Base-by-base conservation (phyloP, 2,329 filamentous ascomycete genomes). In the Verticillium klebahnii region DNA sequence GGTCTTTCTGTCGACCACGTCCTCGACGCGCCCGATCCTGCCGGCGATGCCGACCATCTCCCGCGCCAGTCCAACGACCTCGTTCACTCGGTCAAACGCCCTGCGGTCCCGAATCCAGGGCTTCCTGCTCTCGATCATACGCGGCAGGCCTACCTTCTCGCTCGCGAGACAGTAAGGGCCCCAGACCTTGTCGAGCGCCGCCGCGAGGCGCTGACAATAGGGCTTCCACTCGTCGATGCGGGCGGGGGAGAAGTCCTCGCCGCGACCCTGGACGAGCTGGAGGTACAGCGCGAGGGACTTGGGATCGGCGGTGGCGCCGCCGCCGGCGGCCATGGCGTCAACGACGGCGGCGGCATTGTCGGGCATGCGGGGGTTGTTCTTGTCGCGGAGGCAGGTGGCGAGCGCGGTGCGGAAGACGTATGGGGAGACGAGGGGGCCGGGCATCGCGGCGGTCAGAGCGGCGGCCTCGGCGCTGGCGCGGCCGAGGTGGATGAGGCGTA, bases 381-480 rank as follows among this genome's bases (percentile, higher is more conserved):
- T 89, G 78, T 97, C 92, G 61, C 89, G 85, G 29, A 86, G 77
- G 73, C 93, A 97, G 5, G 86, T 82, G 65, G 83, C 82, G 79
- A 97, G 86, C 60, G 89, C 92, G 56, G 92, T 83, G 60, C 85
- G 84, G 76, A 93, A 91, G 25, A 56, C 5, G 29, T 56, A 56
- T 3, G 54, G 54, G 25, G 54, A 32, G 14, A 14, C 25, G 11
- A 86, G 86, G 62, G 82, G 83, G 4, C 32, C n/a, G 2, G 84
- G 85, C 69, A 89, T 83, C 19, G 78, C 70, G 29, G 77, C 71
- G 23, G 97, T 72, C n/a, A 90, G 72, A 15, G 83, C 77, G 15
- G 87, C 80, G 1, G 85, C 81, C 64, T 85, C 80, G 45, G 77
- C 78, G 67, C 90, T 93, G 54, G 88, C 83, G 62, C 89, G 88